Evolutionary conservation across 805 yeast genomes (phyloP).

Genomic region (Suhomyces sp.): DNA sequence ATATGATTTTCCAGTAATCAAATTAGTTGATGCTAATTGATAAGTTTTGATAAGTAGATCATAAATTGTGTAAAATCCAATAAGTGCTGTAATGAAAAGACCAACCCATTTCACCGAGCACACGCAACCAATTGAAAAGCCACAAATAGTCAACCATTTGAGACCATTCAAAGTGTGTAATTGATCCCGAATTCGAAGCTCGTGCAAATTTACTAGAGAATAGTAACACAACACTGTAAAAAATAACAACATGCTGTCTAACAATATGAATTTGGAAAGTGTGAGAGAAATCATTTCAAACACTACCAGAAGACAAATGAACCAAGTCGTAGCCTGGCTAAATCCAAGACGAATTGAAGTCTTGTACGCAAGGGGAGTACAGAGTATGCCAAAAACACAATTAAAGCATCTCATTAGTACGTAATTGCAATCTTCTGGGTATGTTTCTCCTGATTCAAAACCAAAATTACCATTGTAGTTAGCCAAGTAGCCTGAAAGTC

Average conservation of each 20-base stretch:
- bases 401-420: constrained; percentile 70
- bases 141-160: constrained; percentile 58
- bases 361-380: constrained; percentile 66
- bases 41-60: constrained; percentile 49
- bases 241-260: constrained; percentile 74
- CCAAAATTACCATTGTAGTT: constrained; percentile 78
- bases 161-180: constrained; percentile 44
- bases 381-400: constrained; percentile 60
- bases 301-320: constrained; percentile 60
- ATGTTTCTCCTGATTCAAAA: constrained; percentile 63
- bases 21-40: constrained; percentile 21
- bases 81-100: constrained; percentile 56
- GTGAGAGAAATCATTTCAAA: constrained; percentile 69
- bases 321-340: constrained; percentile 44
- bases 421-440: constrained; percentile 61
- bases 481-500: constrained; percentile 75
- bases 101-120: constrained; percentile 89
- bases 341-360: constrained; percentile 33
- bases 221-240: constrained; percentile 55
- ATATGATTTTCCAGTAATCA: constrained; percentile 30
- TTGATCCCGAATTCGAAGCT: constrained; percentile 32
- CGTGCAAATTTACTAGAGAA: constrained; percentile 46
- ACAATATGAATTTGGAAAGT: constrained; percentile 67
- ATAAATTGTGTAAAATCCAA: constrained; percentile 56
- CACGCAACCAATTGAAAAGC: constrained; percentile 74